Percentiles rank a stretch among this genome's conserved stretches.
phyloP scores from a whole-genome alignment of 2,329 filamentous ascomycete genomes.

The Dendryphion nanum region DNA sequence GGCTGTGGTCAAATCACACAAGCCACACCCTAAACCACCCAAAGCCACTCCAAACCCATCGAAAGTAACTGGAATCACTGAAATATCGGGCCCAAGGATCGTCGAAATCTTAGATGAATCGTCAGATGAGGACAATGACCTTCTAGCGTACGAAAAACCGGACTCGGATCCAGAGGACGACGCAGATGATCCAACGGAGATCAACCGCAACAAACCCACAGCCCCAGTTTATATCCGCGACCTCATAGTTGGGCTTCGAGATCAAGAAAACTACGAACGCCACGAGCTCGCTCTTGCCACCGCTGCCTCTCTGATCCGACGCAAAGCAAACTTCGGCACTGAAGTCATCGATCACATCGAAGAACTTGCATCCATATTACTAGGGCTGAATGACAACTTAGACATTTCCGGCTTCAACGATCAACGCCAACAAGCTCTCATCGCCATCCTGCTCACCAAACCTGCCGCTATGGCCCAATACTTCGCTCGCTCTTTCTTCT shows the following conservation, averaged over 20 bases:
- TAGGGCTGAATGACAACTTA: slow-evolving; percentile 81
- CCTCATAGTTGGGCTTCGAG: slow-evolving; percentile 73
- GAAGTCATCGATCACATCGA: slow-evolving; percentile 83
- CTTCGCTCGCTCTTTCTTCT: slow-evolving; percentile 83
- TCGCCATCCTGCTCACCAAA: slow-evolving; percentile 75
- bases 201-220: slow-evolving; percentile 77
- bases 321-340: slow-evolving; percentile 83
- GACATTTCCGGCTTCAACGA: slow-evolving; percentile 72
- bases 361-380: slow-evolving; percentile 73
- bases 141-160: slow-evolving; percentile 79
- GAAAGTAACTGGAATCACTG: slow-evolving; percentile 13
- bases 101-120: slow-evolving; percentile 54
- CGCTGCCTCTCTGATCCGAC: slow-evolving; percentile 76
- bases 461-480: slow-evolving; percentile 77
- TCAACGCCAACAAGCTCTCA: slow-evolving; percentile 73
- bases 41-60: slow-evolving; percentile 1
- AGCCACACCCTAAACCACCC: slow-evolving; percentile 3
- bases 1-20: slow-evolving; percentile 7
- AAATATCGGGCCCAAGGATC: slow-evolving; percentile 44
- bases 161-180: slow-evolving; percentile 88
- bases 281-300: slow-evolving; percentile 77
- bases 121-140: slow-evolving; percentile 56
- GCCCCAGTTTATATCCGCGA: slow-evolving; percentile 90
- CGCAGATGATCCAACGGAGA: slow-evolving; percentile 85
- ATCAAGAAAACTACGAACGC: slow-evolving; percentile 79